A percentile compares a stretch with the other conserved stretches of the same genome.
Evolutionary conservation across 2,329 filamentous ascomycete species (phyloP).

Genomic region (Geosmithia putterillii): DNA sequence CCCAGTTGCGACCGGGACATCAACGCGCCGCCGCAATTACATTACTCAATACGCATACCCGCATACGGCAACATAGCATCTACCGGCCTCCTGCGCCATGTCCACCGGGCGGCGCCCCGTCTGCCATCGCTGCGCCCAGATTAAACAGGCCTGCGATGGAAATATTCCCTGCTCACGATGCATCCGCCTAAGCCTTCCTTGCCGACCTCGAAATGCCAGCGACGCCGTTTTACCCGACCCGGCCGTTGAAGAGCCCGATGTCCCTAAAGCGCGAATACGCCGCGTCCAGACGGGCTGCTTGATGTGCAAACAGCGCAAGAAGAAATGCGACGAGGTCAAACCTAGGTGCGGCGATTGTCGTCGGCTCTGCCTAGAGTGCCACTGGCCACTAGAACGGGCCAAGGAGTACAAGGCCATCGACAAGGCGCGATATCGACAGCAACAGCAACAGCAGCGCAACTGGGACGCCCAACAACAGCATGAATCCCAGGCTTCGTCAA

Average conservation of each 20-base stretch:
- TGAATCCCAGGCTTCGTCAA: neutral
- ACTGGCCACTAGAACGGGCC: constrained; percentile 11
- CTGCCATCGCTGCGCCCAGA: constrained; percentile 20
- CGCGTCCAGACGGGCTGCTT: constrained; percentile 26
- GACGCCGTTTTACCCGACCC: neutral
- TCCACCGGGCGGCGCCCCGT: constrained; percentile 6
- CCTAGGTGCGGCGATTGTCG: constrained; percentile 26
- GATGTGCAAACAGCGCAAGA: constrained; percentile 32
- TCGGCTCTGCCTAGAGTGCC: constrained; percentile 19
- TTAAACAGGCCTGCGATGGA: constrained; percentile 22
- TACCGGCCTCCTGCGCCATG: neutral
- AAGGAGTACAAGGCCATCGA: neutral
- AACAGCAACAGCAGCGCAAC: neutral
- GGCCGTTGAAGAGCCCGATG: constrained; percentile 1
- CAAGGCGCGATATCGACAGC: neutral
- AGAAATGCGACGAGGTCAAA: constrained; percentile 33
- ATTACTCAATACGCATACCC: too few species aligned
- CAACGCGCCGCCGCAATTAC: neutral
- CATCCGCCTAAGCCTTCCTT: constrained; percentile 18
- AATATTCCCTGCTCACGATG: constrained; percentile 18
- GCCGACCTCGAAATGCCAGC: constrained; percentile 12
- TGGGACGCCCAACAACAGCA: too few species aligned
- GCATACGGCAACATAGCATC: too few species aligned
- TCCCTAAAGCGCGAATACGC: constrained; percentile 18
- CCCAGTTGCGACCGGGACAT: neutral